phyloP scores from a whole-genome alignment of 768 basidiomycete species.

The Russula ochroleuca region DNA sequence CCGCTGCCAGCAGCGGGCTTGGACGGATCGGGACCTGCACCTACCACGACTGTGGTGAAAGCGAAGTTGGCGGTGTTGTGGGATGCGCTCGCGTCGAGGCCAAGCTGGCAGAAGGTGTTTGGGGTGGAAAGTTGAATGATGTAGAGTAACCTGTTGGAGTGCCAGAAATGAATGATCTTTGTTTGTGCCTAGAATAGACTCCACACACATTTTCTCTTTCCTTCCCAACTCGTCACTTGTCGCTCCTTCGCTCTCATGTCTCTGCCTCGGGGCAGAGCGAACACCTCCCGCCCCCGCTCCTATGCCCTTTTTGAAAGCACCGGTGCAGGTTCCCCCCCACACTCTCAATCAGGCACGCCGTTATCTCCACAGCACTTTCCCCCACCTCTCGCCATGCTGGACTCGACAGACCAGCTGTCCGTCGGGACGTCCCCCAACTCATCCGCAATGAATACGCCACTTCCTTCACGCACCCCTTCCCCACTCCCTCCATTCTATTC shows the following conservation, averaged over 20 bases:
- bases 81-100: conserved; percentile 57
- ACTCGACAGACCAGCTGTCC: conserved; percentile 3
- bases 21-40: conserved; percentile 5
- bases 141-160: not conserved
- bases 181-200: not conserved
- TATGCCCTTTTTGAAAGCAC: not conserved
- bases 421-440: conserved; percentile 31
- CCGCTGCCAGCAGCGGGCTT: conserved; percentile 10
- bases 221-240: not conserved
- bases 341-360: conserved; percentile 26
- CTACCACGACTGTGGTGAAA: conserved; percentile 24
- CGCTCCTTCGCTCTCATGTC: conserved; percentile 10
- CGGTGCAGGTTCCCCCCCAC: not conserved
- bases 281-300: not conserved
- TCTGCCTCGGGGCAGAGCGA: conserved; percentile 9
- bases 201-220: not conserved
- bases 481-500: conserved; percentile 54
- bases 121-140: conserved; percentile 16
- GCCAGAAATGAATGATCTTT: not conserved
- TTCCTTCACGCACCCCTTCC: conserved; percentile 58
- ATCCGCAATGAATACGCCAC: conserved; percentile 43
- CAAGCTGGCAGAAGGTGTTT: conserved; percentile 72
- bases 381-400: conserved; percentile 1
- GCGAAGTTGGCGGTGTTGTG: conserved; percentile 59
- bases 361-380: not conserved